phyloP scores from a whole-genome alignment of 2,329 filamentous ascomycete species.

The Catunica adiposa region DNA sequence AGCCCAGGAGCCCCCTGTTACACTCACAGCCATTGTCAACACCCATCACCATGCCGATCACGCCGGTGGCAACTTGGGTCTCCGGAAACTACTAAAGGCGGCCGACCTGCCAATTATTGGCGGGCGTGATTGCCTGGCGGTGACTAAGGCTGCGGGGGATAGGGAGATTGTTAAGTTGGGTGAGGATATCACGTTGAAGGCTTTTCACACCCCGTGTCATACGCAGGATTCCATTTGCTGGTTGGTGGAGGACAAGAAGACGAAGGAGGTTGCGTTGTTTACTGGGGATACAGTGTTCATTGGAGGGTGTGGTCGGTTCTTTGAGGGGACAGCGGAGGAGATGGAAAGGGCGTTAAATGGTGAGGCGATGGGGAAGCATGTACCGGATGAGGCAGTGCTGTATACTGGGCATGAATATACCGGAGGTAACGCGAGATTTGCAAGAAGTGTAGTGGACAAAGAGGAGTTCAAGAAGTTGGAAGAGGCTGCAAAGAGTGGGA shows the following conservation, averaged over 20 bases:
- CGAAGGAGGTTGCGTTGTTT: slow-evolving; percentile 60
- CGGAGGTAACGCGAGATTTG: slow-evolving; percentile 88
- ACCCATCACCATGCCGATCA: slow-evolving; percentile 96
- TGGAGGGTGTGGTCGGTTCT: slow-evolving; percentile 86
- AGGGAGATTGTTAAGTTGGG: slow-evolving; percentile 70
- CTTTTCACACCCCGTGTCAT: slow-evolving; percentile 91
- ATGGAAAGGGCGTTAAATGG: slow-evolving; percentile 91
- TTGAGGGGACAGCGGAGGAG: slow-evolving; percentile 74
- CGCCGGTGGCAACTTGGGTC: slow-evolving; percentile 70
- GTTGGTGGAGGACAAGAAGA: slow-evolving; percentile 56
- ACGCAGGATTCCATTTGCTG: slow-evolving; percentile 98
- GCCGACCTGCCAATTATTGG: slow-evolving; percentile 63
- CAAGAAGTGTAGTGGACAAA: slow-evolving; percentile 55
- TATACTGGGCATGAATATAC: slow-evolving; percentile 97
- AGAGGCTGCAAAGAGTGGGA: slow-evolving; percentile 57
- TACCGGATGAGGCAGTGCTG: slow-evolving; percentile 84
- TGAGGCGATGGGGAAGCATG: slow-evolving; percentile 43
- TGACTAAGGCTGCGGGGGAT: slow-evolving; percentile 61
- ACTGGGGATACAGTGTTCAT: slow-evolving; percentile 95
- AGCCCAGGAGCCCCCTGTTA: slow-evolving; percentile 47
- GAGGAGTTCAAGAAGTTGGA: slow-evolving; percentile 63
- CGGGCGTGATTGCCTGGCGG: slow-evolving; percentile 68
- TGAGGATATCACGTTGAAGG: slow-evolving; percentile 41
- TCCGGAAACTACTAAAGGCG: slow-evolving; percentile 26
- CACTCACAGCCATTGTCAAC: slow-evolving; percentile 80